Base-by-base conservation (phyloP, 306 rosid species). In the Vicia sativa region DNA sequence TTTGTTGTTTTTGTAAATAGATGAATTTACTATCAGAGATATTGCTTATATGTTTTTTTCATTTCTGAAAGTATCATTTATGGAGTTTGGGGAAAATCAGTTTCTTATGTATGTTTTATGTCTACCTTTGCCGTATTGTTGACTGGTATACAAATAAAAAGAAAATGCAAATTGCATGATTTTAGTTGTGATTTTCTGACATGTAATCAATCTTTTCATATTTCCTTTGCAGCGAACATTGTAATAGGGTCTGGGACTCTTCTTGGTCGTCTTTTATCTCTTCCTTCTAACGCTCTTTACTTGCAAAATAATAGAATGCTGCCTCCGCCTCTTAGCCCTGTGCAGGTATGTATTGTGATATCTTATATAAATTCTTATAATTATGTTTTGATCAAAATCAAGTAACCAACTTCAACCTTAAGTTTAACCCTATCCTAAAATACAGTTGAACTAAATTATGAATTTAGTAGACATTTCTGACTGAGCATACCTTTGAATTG, bases 221-320 rank as follows among this genome's bases (percentile, higher is more conserved):
- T 75, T 53, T 55, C 70, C 69, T 83, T 71, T 86, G 84, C 81
- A 93, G 97, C 96, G 67, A 83, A 76, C 73, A 41, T 88, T 80
- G 87, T 87, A 43, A 57, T 86, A 68, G 92, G 86, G 65, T 77
- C 99, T 62, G 90, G 85, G 62, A 85, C 95, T 6, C 71, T 93
- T 65, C 43, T 93, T 70, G 87, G 95, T 29, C 84, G 95, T 70
- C 61, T 93, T 80, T 71, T 90, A 58, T 74, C 97, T 45, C 59
- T 86, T 67, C 64, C 83, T 69, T 73, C 82, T 65, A 58, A 49
- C 44, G 37, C 69, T 14, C 72, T 71, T 71, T 80, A 65, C 77
- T 75, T 83, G 69, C 77, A 76, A 83, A 67, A 25, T 50, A 68
- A 74, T 71, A 71, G 76, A 78, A 57, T 80, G 72, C 61, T 72